Percentiles rank a stretch among this genome's conserved stretches.
phyloP scores from a whole-genome alignment of 139 green algal genomes.

The Picochlorum sp. region DNA sequence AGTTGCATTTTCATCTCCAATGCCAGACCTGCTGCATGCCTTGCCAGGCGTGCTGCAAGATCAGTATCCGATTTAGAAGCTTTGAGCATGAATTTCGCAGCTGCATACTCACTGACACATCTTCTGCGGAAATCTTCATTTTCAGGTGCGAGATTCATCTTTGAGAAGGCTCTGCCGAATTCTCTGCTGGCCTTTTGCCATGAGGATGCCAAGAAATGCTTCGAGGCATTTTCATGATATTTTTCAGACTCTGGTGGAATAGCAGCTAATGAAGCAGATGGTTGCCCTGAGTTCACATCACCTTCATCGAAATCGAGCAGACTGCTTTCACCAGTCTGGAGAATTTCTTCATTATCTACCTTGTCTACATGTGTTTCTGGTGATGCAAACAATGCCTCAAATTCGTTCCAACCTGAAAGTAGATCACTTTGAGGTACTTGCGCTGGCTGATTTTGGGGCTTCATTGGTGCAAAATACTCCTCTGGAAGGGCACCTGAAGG shows the following conservation, averaged over 20 bases:
- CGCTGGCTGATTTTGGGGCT: background rate
- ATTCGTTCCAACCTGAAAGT: conserved; percentile 30
- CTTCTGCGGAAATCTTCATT: background rate
- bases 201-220: background rate
- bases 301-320: no score
- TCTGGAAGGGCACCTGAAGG: background rate
- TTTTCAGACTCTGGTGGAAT: background rate
- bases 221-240: background rate
- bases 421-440: conserved; percentile 9
- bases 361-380: background rate
- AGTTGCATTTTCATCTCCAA: background rate
- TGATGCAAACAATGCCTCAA: conserved; percentile 26
- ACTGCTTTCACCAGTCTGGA: no score
- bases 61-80: background rate
- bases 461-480: conserved; percentile 16
- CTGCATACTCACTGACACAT: conserved; percentile 17
- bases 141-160: background rate
- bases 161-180: background rate
- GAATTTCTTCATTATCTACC: background rate
- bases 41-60: background rate
- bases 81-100: conserved; percentile 16
- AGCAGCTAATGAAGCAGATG: background rate
- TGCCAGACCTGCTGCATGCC: conserved; percentile 14
- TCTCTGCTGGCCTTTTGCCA: background rate
- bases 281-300: background rate